Percentiles rank a stretch among this genome's conserved stretches.
Conservation (phyloP, 1,284 basidiomycete genomes). For the Marasmius fiardii region DNA sequence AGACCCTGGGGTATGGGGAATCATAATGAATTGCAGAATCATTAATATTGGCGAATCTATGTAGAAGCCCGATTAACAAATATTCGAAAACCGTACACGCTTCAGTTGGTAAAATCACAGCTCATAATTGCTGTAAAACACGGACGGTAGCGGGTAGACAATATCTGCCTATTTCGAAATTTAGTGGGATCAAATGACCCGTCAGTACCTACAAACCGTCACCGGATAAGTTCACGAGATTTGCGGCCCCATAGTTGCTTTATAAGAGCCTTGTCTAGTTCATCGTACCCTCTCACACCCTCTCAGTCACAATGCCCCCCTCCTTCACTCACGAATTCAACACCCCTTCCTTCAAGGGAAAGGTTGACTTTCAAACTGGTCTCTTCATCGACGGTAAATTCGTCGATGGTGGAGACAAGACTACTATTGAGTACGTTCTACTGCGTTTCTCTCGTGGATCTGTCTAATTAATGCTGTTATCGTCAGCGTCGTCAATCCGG, state of each 20-base stretch:
- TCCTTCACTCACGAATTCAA: conserved; percentile 62
- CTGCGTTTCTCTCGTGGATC: neutral
- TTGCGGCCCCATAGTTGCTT: too few relatives aligned
- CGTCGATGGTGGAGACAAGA: conserved; percentile 61
- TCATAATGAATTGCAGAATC: too few relatives aligned
- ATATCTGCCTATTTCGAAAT: too few relatives aligned
- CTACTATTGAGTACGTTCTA: conserved; percentile 52
- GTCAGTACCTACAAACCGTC: too few relatives aligned
- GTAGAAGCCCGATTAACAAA: too few relatives aligned
- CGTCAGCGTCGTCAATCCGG: conserved; percentile 70
- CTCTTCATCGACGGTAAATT: conserved; percentile 86
- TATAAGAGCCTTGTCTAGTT: neutral
- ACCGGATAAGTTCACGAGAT: too few relatives aligned
- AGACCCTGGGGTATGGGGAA: too few relatives aligned
- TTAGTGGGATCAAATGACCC: neutral
- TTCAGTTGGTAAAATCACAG: too few relatives aligned
- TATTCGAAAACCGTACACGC: too few relatives aligned
- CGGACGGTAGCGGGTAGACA: too few relatives aligned
- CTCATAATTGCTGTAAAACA: too few relatives aligned
- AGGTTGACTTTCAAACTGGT: conserved; percentile 66
- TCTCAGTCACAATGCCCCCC: conserved; percentile 33
- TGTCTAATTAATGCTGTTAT: neutral
- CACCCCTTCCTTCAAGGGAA: conserved; percentile 67
- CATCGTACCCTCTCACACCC: neutral
- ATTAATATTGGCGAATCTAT: too few relatives aligned